Conservation (phyloP, 306 rosid genomes). For the Malus fusca region DNA sequence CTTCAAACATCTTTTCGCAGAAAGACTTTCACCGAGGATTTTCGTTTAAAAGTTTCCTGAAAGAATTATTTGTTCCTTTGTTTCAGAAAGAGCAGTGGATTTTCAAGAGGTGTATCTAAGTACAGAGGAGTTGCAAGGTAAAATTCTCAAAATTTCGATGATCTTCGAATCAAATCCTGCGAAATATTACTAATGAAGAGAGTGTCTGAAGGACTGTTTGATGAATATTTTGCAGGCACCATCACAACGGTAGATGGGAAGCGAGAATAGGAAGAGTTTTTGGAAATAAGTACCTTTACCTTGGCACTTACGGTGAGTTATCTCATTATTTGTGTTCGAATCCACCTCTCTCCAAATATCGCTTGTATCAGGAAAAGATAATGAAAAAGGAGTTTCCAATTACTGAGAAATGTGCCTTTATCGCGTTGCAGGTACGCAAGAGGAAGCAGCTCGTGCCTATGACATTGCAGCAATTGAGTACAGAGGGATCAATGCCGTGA, state of each 20-base stretch:
- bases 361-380: neutral
- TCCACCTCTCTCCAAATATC: neutral
- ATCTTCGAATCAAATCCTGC: neutral
- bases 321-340: too few species aligned
- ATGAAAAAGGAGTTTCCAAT: neutral
- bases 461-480: constrained; percentile 92
- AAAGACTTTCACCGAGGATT: neutral
- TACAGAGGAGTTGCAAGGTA: constrained; percentile 83
- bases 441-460: constrained; percentile 88
- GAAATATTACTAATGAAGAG: neutral
- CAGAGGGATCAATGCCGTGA: constrained; percentile 79
- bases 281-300: constrained; percentile 91
- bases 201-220: neutral
- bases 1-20: neutral
- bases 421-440: constrained; percentile 53
- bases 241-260: constrained; percentile 87
- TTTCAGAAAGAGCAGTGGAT: constrained; percentile 84
- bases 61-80: neutral
- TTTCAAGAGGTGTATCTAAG: constrained; percentile 90
- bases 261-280: constrained; percentile 93
- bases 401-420: neutral
- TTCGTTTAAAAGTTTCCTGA: neutral
- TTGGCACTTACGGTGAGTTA: constrained; percentile 75
- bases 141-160: neutral
- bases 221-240: neutral